A percentile compares a stretch with the other conserved stretches of the same genome.
Conservation (phyloP, 2,329 filamentous ascomycete species). For the Ascomycota sp. region DNA sequence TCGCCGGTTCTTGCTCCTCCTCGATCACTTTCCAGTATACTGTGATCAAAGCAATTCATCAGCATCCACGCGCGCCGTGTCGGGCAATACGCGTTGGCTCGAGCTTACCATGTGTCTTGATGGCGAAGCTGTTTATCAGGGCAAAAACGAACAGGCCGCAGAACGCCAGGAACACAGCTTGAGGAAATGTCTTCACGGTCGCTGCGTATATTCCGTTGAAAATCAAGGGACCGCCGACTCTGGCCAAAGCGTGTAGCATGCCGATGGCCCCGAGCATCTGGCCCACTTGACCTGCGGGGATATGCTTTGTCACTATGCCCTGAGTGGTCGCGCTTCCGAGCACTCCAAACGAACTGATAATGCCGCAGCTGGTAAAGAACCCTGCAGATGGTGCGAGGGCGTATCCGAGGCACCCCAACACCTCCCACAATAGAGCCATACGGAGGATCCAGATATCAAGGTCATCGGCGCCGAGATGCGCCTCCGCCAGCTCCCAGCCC, state of each 20-base stretch:
- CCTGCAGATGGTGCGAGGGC: constrained; percentile 38
- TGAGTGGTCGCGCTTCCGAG: constrained; percentile 74
- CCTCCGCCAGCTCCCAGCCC: constrained; percentile 18
- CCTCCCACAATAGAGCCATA: constrained; percentile 53
- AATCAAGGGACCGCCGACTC: constrained; percentile 58
- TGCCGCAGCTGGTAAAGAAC: constrained; percentile 51
- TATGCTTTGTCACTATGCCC: constrained; percentile 73
- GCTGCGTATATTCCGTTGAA: constrained; percentile 75
- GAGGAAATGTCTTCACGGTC: constrained; percentile 60
- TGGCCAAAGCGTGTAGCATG: constrained; percentile 60
- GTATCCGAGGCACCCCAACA: constrained; percentile 58
- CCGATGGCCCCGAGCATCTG: constrained; percentile 79
- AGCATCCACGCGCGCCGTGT: background rate
- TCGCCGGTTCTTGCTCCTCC: constrained; percentile 10
- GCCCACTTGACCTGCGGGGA: constrained; percentile 62
- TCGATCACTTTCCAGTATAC: constrained; percentile 13
- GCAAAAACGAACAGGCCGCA: constrained; percentile 43
- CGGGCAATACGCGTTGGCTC: background rate
- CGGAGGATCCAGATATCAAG: constrained; percentile 66
- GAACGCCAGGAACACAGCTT: constrained; percentile 67
- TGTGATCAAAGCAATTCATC: constrained; percentile 2
- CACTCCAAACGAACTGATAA: constrained; percentile 59
- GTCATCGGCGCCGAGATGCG: constrained; percentile 48
- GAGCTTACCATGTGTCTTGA: constrained; percentile 53
- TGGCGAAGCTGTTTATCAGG: constrained; percentile 45